These are phyloP conservation scores for Dactylis glomerata DNA, from an alignment of 176 grass and related monocot genomes.

Conservation along the genomic window DNA sequence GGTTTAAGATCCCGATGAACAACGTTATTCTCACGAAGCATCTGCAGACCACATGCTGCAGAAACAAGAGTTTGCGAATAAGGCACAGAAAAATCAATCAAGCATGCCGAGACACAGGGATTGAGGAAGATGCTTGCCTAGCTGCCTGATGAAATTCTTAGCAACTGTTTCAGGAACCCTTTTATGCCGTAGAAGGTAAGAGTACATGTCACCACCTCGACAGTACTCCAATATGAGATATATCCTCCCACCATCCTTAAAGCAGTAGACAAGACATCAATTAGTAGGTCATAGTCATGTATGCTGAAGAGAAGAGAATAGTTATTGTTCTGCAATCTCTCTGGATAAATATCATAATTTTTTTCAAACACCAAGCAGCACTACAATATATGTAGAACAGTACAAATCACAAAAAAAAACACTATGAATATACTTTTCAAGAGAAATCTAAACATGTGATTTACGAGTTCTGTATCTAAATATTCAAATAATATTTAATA, in stretches of 20 bases:
- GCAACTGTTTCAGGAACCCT: conserved; percentile 77
- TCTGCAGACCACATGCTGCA: conserved; percentile 87
- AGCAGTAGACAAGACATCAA: conserved; percentile 6
- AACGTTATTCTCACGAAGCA: conserved; percentile 82
- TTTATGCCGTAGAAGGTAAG: conserved; percentile 57
- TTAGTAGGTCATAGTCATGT: not conserved
- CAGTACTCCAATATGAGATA: conserved; percentile 95
- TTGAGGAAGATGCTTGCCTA: conserved; percentile 50
- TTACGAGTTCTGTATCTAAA: not conserved
- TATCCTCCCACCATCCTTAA: conserved; percentile 69
- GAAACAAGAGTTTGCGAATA: not conserved
- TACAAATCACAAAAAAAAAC: not conserved
- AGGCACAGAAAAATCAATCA: not conserved
- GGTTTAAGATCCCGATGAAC: conserved; percentile 98
- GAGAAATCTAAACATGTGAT: not conserved
- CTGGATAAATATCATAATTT: not conserved
- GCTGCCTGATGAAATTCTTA: conserved; percentile 80
- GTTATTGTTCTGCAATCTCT: not conserved
- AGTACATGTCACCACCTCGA: conserved; percentile 71
- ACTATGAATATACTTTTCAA: not conserved
- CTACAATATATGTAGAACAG: too few relatives aligned
- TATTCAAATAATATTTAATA: not conserved
- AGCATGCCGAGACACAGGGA: not conserved
- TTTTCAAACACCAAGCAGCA: too few relatives aligned
- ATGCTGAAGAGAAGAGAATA: not conserved